Evolutionary conservation across 108 stramenopile species (phyloP).

Genomic region (Nitzschia putrida): DNA sequence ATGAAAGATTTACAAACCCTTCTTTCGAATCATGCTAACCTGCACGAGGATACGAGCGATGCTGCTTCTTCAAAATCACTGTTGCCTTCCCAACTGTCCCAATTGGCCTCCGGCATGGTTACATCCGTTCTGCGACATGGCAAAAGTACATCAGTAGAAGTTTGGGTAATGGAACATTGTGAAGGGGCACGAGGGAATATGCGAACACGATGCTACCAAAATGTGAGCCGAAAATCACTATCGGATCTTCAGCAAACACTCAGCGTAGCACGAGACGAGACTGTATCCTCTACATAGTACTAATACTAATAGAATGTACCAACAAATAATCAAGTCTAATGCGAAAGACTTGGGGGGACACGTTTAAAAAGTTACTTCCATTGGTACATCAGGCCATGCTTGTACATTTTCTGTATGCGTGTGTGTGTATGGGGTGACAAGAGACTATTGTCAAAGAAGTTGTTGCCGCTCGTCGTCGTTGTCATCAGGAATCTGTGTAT

Average conservation of each 20-base stretch:
- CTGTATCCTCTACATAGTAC: no score
- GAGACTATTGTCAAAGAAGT: no score
- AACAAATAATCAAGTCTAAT: no score
- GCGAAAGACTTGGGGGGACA: not conserved
- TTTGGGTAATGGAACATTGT: conserved; percentile 39
- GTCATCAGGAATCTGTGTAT: conserved; percentile 8
- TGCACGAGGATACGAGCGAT: no score
- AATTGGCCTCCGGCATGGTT: not conserved
- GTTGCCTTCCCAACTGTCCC: not conserved
- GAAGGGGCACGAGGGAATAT: conserved; percentile 24
- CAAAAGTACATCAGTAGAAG: conserved; percentile 25
- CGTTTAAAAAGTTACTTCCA: not conserved
- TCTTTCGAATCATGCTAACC: no score
- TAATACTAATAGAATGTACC: no score
- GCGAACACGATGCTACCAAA: conserved; percentile 23
- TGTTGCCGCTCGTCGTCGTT: not conserved
- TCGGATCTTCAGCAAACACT: not conserved
- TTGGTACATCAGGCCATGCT: not conserved
- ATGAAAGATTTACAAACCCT: no score
- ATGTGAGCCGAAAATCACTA: conserved; percentile 8
- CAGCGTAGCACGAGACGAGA: no score
- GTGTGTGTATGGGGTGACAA: not conserved
- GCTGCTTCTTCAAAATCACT: not conserved
- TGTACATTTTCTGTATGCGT: not conserved
- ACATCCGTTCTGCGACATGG: conserved; percentile 4